phyloP scores from a whole-genome alignment of 345 rosid species.

The Aquilaria malaccensis region DNA sequence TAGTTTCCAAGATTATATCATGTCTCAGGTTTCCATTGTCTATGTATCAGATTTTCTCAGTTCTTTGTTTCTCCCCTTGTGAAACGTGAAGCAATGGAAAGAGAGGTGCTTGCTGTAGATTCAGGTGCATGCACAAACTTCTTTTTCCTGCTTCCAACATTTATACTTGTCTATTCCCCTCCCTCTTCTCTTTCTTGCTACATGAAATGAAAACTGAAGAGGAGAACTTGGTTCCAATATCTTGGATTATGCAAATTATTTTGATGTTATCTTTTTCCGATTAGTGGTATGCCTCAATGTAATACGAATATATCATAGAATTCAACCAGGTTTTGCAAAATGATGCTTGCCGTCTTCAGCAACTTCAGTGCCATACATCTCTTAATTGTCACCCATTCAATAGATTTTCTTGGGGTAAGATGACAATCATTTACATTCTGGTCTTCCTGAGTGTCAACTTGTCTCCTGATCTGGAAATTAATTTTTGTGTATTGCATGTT shows the following conservation, averaged over 20 bases:
- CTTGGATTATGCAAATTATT: not conserved
- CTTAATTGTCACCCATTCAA: conserved; percentile 60
- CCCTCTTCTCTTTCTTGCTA: conserved; percentile 4
- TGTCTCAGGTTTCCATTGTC: conserved; percentile 16
- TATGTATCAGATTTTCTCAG: conserved; percentile 79
- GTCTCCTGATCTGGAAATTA: conserved; percentile 7
- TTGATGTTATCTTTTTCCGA: conserved; percentile 11
- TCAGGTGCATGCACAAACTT: conserved; percentile 49
- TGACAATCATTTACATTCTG: conserved; percentile 15
- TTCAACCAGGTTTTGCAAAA: conserved; percentile 93
- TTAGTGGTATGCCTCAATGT: conserved; percentile 9
- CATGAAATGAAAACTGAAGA: not conserved
- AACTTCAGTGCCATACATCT: conserved; percentile 88
- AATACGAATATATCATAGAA: conserved; percentile 40
- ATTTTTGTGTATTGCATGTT: conserved; percentile 19
- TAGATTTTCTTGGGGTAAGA: conserved; percentile 87
- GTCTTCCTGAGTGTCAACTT: conserved; percentile 12
- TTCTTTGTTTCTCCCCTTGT: conserved; percentile 96
- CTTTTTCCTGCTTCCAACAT: conserved; percentile 3
- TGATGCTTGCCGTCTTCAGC: conserved; percentile 92
- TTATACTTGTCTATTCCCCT: conserved; percentile 1
- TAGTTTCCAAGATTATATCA: not conserved
- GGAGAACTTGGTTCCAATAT: too few relatives aligned
- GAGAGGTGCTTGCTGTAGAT: conserved; percentile 96
- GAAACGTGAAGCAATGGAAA: conserved; percentile 90